Evolutionary conservation across 2,329 filamentous ascomycete genomes (phyloP), one percentile per base, ranked within the genome.

Genomic region (Epichloe gansuensis): DNA sequence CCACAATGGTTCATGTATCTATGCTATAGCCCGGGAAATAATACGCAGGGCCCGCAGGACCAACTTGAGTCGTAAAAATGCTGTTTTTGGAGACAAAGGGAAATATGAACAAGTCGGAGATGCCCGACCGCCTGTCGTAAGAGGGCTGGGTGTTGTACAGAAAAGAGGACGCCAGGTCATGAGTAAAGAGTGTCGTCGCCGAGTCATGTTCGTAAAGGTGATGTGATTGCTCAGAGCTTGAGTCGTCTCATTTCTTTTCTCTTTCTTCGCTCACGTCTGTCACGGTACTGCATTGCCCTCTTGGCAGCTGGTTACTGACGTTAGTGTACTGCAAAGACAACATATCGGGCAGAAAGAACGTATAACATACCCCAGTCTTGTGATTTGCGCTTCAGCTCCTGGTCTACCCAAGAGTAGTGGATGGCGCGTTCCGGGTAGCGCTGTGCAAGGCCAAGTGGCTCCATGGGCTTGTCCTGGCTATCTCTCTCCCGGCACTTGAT

Each of bases 381-480:
- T 7, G 70, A 67, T 39, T 66, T 63, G 45, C 59, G 54, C 58
- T 72, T 72, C 48, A 70, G 57, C 46, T 70, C 66, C 2, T 61
- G 51, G 7, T 69, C 63, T 13, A 76, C 70, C 74, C 74, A 76
- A 4, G 60, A 50, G 58, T 76, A 76, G 38, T 66, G 62, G 39
- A 75, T 63, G 6, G 73, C 73, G 25, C 72, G 67, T 53, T 76
- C 73, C 2, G 74, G 74, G 52, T 72, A 76, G n/a, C 75, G 65
- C 51, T 70, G 68, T 0, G 65, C 67, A 11, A 71, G 61, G 1
- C 68, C 68, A 25, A 70, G 59, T 1, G 66, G 66, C 52, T 69
- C 65, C 59, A 62, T 62, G 17, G 67, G 65, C 54, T 65, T 67
- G 55, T 65, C 65, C 46, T 67, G 65, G 49, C 59, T 64, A 46